Percentiles rank a stretch among this genome's conserved stretches.
Conservation (phyloP, 73 alveolate genomes). For the Paramecium caudatum region DNA sequence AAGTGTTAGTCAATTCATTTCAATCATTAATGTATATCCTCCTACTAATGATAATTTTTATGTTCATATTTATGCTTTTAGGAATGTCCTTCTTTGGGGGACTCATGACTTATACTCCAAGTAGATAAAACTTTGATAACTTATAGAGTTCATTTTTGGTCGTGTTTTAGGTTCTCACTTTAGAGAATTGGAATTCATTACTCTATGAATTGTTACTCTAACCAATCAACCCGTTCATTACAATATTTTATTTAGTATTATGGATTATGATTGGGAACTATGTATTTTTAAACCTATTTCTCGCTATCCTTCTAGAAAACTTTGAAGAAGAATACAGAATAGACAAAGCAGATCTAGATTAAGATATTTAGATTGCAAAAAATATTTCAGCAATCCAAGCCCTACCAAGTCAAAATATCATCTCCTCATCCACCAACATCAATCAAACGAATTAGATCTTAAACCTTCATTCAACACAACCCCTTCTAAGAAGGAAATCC, state of each 20-base stretch:
- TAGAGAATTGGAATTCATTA: slow-evolving; percentile 83
- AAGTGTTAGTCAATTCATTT: slow-evolving; percentile 79
- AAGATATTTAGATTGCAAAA: not conserved
- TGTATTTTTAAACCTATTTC: slow-evolving; percentile 88
- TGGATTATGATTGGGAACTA: slow-evolving; percentile 95
- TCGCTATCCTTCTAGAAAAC: slow-evolving; percentile 88
- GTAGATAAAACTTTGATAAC: slow-evolving; percentile 22
- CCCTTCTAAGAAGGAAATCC: not conserved
- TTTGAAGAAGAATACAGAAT: slow-evolving; percentile 71
- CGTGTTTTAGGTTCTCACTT: slow-evolving; percentile 76
- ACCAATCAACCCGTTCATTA: slow-evolving; percentile 35
- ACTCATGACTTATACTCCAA: not conserved
- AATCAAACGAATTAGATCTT: not conserved
- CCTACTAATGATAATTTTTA: slow-evolving; percentile 81
- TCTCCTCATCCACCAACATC: not conserved
- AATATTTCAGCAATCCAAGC: not conserved
- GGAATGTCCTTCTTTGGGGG: slow-evolving; percentile 47
- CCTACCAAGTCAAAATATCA: not conserved
- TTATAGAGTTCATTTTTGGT: slow-evolving; percentile 29
- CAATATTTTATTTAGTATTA: slow-evolving; percentile 80
- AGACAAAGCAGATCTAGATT: slow-evolving; percentile 75
- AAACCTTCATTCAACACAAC: not conserved
- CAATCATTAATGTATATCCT: slow-evolving; percentile 81
- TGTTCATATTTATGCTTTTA: slow-evolving; percentile 82
- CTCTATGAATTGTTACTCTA: slow-evolving; percentile 60